A percentile compares a stretch with the other conserved stretches of the same genome.
Evolutionary conservation across 306 rosid genomes (phyloP).

Genomic region (Hippophae gyantsensis): DNA sequence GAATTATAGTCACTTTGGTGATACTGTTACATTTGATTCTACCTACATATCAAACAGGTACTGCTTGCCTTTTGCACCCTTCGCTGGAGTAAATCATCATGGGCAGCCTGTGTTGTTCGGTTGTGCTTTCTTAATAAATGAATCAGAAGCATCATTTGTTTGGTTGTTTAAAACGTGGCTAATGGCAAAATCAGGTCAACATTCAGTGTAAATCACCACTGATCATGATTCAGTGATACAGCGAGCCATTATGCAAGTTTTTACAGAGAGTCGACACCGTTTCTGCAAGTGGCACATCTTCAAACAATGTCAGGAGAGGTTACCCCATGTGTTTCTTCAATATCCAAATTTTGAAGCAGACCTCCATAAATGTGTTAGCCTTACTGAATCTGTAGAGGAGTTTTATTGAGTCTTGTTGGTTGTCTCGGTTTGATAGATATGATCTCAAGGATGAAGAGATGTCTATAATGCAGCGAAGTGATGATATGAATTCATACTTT

Average conservation of each 20-base stretch:
- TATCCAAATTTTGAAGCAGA: slow-evolving; percentile 91
- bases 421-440: slow-evolving; percentile 68
- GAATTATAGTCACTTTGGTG: slow-evolving; percentile 81
- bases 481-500: slow-evolving; percentile 94
- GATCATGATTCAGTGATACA: slow-evolving; percentile 82
- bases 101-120: slow-evolving; percentile 97
- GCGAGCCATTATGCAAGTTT: slow-evolving; percentile 65
- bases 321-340: slow-evolving; percentile 77
- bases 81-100: slow-evolving; percentile 92
- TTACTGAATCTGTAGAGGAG: slow-evolving; percentile 85
- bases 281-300: slow-evolving; percentile 99
- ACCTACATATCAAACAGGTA: slow-evolving; percentile 95
- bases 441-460: slow-evolving; percentile 85
- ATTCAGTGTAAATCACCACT: slow-evolving; percentile 77
- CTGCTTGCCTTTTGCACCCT: slow-evolving; percentile 91
- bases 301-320: slow-evolving; percentile 89
- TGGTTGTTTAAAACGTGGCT: slow-evolving; percentile 97
- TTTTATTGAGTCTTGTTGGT: slow-evolving; percentile 80
- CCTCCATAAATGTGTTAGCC: slow-evolving; percentile 87
- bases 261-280: slow-evolving; percentile 82
- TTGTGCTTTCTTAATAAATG: slow-evolving; percentile 85
- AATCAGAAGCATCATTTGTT: slow-evolving; percentile 78
- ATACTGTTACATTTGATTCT: slow-evolving; percentile 93
- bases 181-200: slow-evolving; percentile 74
- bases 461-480: slow-evolving; percentile 95